phyloP scores from a whole-genome alignment of 352 stramenopile genomes.

The Pythium dissotocum region DNA sequence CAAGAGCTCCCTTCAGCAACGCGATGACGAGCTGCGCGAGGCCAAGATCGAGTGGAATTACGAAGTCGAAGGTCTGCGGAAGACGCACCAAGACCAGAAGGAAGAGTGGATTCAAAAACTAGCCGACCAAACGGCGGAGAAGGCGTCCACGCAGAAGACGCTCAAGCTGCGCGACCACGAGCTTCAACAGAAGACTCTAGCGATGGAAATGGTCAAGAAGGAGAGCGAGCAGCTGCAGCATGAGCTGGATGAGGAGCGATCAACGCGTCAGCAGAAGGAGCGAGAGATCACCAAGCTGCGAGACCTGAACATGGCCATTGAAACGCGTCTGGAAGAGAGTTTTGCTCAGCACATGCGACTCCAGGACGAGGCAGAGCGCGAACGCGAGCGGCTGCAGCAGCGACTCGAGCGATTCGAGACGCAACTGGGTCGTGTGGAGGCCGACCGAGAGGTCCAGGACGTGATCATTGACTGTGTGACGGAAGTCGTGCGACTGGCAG shows the following conservation, averaged over 20 bases:
- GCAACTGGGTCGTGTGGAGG: conserved; percentile 53
- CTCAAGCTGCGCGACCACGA: conserved; percentile 47
- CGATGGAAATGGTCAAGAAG: conserved; percentile 49
- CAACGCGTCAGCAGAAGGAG: conserved; percentile 26
- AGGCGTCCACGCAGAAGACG: conserved; percentile 49
- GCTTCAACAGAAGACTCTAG: conserved; percentile 35
- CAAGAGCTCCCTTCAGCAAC: conserved; percentile 34
- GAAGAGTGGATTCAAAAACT: conserved; percentile 67
- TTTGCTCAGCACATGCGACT: conserved; percentile 20
- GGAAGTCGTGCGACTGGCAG: conserved; percentile 49
- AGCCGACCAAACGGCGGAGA: conserved; percentile 63
- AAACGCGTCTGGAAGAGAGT: conserved; percentile 34
- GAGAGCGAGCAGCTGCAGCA: conserved; percentile 43
- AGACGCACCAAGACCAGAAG: conserved; percentile 42
- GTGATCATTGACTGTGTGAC: conserved; percentile 56
- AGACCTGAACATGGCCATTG: conserved; percentile 29
- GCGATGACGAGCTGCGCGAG: conserved; percentile 32
- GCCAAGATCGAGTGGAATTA: conserved; percentile 40
- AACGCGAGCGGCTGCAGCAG: conserved; percentile 36
- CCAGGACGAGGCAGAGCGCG: conserved; percentile 35
- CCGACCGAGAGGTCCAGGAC: conserved; percentile 51
- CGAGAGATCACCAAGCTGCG: conserved; percentile 33
- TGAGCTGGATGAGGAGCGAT: conserved; percentile 36
- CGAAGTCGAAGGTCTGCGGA: conserved; percentile 40
- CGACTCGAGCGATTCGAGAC: conserved; percentile 57